These are phyloP conservation scores for Boletus vinaceobasis DNA, from an alignment of 768 basidiomycete genomes.

Conservation along the genomic window DNA sequence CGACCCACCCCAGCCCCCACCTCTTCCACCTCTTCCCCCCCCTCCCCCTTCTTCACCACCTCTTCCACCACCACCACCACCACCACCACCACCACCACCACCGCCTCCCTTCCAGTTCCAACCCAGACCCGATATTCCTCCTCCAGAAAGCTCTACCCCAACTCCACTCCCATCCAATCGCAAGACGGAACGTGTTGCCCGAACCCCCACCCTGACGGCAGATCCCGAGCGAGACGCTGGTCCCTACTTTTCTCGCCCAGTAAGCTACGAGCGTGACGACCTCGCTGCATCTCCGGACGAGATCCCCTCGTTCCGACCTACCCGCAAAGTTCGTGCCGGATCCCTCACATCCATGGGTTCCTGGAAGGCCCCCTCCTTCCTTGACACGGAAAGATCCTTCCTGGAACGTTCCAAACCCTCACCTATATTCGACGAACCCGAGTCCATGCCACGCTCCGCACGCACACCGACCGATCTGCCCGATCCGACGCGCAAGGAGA, in stretches of 20 bases:
- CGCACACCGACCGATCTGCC: slow-evolving; percentile 23
- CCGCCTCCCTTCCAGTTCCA: background rate
- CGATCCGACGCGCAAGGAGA: slow-evolving; percentile 23
- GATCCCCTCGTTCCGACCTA: slow-evolving; percentile 7
- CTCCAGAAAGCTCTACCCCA: background rate
- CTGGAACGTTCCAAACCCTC: slow-evolving; percentile 22
- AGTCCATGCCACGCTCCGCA: slow-evolving; percentile 18
- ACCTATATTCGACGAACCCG: slow-evolving; percentile 29
- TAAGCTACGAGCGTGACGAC: slow-evolving; percentile 20
- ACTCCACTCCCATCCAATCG: background rate
- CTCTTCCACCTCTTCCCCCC: no score
- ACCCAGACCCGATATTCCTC: background rate
- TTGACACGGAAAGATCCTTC: slow-evolving; percentile 22
- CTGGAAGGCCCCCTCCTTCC: slow-evolving; percentile 25
- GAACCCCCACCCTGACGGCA: background rate
- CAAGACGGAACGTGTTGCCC: slow-evolving; percentile 2
- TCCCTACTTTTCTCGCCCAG: slow-evolving; percentile 16
- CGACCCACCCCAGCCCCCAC: no score
- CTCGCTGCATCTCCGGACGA: slow-evolving; percentile 20
- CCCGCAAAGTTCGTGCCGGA: slow-evolving; percentile 25
- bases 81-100: no score
- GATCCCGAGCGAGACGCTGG: slow-evolving; percentile 13
- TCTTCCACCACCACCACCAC: no score
- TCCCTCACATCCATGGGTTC: slow-evolving; percentile 28
- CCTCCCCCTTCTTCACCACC: no score